These are phyloP conservation scores for Cryphonectria parasitica DNA, from an alignment of 2,329 filamentous ascomycete species.

Conservation along the genomic window DNA sequence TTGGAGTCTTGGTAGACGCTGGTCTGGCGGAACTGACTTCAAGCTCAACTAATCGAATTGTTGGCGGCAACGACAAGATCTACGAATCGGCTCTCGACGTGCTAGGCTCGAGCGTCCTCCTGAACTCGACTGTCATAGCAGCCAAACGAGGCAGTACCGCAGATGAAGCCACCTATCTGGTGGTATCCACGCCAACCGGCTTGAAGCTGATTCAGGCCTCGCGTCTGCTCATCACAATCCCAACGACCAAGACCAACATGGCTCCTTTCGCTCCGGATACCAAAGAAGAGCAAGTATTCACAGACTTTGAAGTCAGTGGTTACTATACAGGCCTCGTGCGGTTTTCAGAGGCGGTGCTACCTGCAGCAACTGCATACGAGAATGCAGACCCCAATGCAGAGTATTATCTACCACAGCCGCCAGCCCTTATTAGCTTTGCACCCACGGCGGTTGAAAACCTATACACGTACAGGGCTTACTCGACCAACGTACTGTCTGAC, in stretches of 20 bases:
- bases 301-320: slow-evolving; percentile 32
- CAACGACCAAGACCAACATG: slow-evolving; percentile 39
- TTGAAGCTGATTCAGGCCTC: slow-evolving; percentile 37
- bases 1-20: background rate
- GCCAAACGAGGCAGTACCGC: slow-evolving; percentile 35
- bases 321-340: slow-evolving; percentile 37
- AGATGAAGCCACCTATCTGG: slow-evolving; percentile 23
- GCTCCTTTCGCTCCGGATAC: slow-evolving; percentile 38
- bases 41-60: slow-evolving; percentile 11
- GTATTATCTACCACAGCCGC: slow-evolving; percentile 27
- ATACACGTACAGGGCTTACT: background rate
- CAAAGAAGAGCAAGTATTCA: slow-evolving; percentile 29
- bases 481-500: background rate
- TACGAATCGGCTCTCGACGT: slow-evolving; percentile 39
- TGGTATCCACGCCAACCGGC: slow-evolving; percentile 33
- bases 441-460: slow-evolving; percentile 15
- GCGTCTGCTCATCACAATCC: slow-evolving; percentile 41
- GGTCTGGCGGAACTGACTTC: background rate
- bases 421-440: slow-evolving; percentile 29
- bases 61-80: slow-evolving; percentile 38
- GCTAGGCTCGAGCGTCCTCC: slow-evolving; percentile 40
- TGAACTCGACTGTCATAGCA: slow-evolving; percentile 37
- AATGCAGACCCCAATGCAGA: slow-evolving; percentile 30
- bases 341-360: slow-evolving; percentile 11
- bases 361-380: background rate